Percentiles rank a stretch among this genome's conserved stretches.
Evolutionary conservation across 148 eudicot species (phyloP).

Genomic region (Linanthus parryae): DNA sequence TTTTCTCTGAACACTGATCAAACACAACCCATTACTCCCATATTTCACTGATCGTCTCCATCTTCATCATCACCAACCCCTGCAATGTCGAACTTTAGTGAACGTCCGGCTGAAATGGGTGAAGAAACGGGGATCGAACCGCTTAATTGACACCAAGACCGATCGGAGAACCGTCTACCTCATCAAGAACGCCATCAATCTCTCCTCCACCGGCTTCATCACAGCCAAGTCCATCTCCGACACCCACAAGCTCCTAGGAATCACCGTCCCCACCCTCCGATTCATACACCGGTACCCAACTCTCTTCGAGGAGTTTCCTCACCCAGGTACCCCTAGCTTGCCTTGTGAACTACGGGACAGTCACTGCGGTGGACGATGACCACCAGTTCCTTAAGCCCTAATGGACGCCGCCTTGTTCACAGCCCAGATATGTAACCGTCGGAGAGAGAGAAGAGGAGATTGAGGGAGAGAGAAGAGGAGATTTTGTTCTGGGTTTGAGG

Average conservation of each 20-base stretch:
- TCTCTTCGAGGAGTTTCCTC: constrained; percentile 71
- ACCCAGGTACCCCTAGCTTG: constrained; percentile 60
- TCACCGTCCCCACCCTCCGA: constrained; percentile 79
- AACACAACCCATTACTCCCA: no score
- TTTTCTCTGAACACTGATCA: no score
- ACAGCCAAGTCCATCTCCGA: constrained; percentile 54
- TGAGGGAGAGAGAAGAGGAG: no score
- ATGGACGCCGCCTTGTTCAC: no score
- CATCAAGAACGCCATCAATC: constrained; percentile 67
- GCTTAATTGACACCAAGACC: constrained; percentile 75
- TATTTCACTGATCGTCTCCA: no score
- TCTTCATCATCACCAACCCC: constrained; percentile 19
- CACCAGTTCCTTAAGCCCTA: no score
- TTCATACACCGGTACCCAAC: constrained; percentile 87
- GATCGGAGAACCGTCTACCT: constrained; percentile 80
- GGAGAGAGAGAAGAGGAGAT: no score
- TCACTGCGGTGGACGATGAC: no score
- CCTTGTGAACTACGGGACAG: no score
- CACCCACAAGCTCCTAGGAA: constrained; percentile 69
- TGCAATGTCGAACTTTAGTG: constrained; percentile 39
- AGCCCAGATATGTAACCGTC: no score
- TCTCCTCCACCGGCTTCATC: constrained; percentile 52
- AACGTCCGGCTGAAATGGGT: constrained; percentile 93
- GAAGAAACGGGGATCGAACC: constrained; percentile 66
- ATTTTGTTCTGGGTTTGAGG: no score